Conservation (phyloP, 108 stramenopile species). For the Cyclotella sp. region DNA sequence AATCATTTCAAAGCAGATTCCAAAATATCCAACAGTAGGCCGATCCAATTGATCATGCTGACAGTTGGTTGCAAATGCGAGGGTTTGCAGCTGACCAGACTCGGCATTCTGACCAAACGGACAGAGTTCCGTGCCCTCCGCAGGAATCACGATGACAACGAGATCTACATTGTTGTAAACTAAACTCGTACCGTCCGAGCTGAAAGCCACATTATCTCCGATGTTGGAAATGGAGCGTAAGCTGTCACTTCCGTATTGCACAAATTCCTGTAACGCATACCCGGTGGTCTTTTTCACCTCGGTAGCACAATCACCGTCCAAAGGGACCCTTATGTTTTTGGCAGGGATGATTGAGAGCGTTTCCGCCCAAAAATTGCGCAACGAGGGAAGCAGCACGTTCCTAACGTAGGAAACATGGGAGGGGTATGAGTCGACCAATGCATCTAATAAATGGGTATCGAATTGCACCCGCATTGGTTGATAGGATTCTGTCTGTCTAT, state of each 20-base stretch:
- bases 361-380: conserved; percentile 42
- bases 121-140: conserved; percentile 36
- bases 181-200: conserved; percentile 14
- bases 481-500: conserved; percentile 16
- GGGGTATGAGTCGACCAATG: conserved; percentile 17
- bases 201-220: conserved; percentile 31
- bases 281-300: conserved; percentile 34
- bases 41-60: conserved; percentile 50
- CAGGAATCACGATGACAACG: conserved; percentile 42
- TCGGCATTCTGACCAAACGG: conserved; percentile 1
- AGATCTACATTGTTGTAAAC: conserved; percentile 35
- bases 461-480: conserved; percentile 46
- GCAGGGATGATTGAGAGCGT: conserved; percentile 42
- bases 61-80: conserved; percentile 49
- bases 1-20: conserved; percentile 47
- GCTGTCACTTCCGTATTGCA: conserved; percentile 27
- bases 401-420: conserved; percentile 41
- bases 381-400: conserved; percentile 39
- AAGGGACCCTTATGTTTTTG: conserved; percentile 29
- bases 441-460: conserved; percentile 49
- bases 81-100: conserved; percentile 37
- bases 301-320: conserved; percentile 16
- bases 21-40: conserved; percentile 43
- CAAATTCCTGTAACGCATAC: conserved; percentile 28
- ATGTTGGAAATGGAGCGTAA: conserved; percentile 37